Evolutionary conservation across 495 filamentous ascomycete species (phyloP).

Genomic region (Chaetomium tenue): DNA sequence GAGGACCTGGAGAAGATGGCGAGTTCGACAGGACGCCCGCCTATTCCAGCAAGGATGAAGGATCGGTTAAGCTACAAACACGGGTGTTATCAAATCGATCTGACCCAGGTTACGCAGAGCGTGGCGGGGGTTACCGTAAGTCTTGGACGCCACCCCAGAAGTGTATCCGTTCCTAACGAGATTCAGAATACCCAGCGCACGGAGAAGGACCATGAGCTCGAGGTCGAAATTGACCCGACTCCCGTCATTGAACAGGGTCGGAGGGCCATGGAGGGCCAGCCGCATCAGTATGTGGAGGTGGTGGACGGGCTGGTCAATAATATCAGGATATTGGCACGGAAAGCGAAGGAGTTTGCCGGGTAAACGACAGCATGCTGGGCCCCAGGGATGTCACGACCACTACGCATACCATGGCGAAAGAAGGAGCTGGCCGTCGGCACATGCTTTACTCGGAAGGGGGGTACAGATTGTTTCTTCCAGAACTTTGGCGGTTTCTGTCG

Average conservation of each 20-base stretch:
- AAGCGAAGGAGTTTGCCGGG: conserved; percentile 29
- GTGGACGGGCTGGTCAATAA: conserved; percentile 85
- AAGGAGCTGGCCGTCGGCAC: not conserved
- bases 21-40: conserved; percentile 39
- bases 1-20: conserved; percentile 49
- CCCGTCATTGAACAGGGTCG: conserved; percentile 69
- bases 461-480: not conserved
- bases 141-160: conserved; percentile 14
- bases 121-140: conserved; percentile 49
- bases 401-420: not conserved
- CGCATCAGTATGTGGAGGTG: conserved; percentile 68
- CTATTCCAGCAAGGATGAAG: conserved; percentile 66
- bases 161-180: conserved; percentile 5
- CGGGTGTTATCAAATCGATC: conserved; percentile 77
- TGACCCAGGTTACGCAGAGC: conserved; percentile 72
- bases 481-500: not conserved
- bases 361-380: not conserved
- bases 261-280: conserved; percentile 54
- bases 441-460: not conserved
- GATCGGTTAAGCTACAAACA: conserved; percentile 88
- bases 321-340: conserved; percentile 64
- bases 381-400: not conserved
- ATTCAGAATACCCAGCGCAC: conserved; percentile 42
- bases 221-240: conserved; percentile 72
- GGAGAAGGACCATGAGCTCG: conserved; percentile 82